Conservation (phyloP, 331 rosid genomes). For the Rhamnella rubrinervis region DNA sequence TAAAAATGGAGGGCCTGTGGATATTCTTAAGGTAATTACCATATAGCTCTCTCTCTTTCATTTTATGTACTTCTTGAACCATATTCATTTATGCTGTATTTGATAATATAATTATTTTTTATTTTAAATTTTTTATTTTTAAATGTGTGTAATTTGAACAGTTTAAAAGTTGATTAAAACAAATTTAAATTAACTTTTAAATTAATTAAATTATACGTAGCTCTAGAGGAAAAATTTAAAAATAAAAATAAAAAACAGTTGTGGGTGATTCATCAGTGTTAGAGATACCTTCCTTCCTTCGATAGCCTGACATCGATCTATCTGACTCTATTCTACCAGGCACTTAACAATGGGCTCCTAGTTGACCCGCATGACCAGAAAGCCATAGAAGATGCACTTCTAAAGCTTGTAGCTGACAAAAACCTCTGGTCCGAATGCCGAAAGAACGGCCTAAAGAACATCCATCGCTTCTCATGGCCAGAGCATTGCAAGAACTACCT, state of each 20-base stretch:
- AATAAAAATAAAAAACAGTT: too few species aligned
- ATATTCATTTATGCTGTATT: too few species aligned
- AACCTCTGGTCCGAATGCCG: constrained; percentile 79
- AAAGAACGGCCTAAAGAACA: constrained; percentile 70
- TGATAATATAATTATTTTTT: too few species aligned
- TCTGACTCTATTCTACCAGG: constrained; percentile 35
- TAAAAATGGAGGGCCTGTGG: constrained; percentile 60
- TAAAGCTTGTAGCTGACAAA: constrained; percentile 74
- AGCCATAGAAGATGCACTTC: constrained; percentile 73
- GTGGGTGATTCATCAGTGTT: background rate
- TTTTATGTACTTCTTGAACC: too few species aligned
- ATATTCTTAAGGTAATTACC: constrained; percentile 42
- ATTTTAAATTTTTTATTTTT: too few species aligned
- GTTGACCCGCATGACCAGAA: constrained; percentile 83
- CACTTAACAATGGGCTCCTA: constrained; percentile 70
- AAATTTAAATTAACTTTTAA: too few species aligned
- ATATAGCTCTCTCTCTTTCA: background rate
- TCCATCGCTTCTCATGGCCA: constrained; percentile 81
- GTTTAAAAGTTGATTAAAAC: too few species aligned
- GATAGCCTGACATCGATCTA: too few species aligned
- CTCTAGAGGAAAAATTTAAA: too few species aligned
- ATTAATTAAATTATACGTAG: too few species aligned
- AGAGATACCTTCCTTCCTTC: background rate
- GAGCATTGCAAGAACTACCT: constrained; percentile 86
- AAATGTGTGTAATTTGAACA: too few species aligned